These are phyloP conservation scores for Chlorella vulgaris DNA, from an alignment of 139 green algal species.

Conservation along the genomic window DNA sequence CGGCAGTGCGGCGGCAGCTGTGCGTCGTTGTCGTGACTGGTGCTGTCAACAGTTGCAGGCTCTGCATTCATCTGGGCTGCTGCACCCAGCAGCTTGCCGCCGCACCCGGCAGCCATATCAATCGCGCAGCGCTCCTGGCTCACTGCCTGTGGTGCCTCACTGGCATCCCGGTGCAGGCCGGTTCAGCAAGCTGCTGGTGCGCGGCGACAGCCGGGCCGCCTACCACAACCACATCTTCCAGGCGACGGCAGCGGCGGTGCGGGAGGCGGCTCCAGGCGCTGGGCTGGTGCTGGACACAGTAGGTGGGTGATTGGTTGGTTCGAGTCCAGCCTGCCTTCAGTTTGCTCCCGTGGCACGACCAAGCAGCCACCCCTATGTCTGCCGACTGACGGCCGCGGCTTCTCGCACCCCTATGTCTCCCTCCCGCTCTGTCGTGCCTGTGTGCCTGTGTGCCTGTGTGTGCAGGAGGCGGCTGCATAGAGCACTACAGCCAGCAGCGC, in stretches of 20 bases:
- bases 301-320: background rate
- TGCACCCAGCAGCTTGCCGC: no score
- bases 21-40: no score
- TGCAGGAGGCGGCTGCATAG: conserved; percentile 69
- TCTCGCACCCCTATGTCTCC: background rate
- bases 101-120: no score
- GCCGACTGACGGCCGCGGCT: no score
- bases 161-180: background rate
- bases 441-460: conserved; percentile 48
- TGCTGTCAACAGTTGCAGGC: no score
- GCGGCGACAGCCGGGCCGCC: conserved; percentile 58
- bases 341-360: background rate
- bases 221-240: conserved; percentile 82
- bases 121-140: background rate
- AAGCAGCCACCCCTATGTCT: background rate
- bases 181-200: conserved; percentile 74
- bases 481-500: conserved; percentile 51
- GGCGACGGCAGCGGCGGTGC: conserved; percentile 29
- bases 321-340: background rate
- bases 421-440: background rate
- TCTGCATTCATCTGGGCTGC: no score
- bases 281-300: conserved; percentile 22
- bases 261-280: conserved; percentile 22
- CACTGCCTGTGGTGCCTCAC: background rate
- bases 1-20: background rate